phyloP scores from a whole-genome alignment of 2,329 filamentous ascomycete genomes.

The Xylaria sp. region DNA sequence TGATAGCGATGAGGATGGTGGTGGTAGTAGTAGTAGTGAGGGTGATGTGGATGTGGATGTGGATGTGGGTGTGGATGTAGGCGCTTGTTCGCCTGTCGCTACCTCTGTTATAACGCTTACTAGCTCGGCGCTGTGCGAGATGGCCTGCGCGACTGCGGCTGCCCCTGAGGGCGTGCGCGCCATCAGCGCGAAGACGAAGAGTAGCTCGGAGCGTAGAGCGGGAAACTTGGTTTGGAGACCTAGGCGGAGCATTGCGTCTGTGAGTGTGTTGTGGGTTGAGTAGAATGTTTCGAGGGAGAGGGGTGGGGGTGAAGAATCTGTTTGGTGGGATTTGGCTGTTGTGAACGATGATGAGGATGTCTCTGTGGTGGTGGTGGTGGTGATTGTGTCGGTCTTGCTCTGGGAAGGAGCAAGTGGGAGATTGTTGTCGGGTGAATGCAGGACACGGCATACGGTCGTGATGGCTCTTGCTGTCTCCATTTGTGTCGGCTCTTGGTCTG shows the following conservation, averaged over 20 bases:
- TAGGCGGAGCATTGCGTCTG: conserved; percentile 61
- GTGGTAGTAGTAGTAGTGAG: background rate
- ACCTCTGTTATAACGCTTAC: conserved; percentile 59
- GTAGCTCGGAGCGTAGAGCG: conserved; percentile 67
- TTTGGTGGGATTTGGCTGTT: too few species aligned
- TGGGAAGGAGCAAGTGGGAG: conserved; percentile 20
- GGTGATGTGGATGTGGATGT: background rate
- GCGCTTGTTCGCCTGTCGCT: conserved; percentile 58
- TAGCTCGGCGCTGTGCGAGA: conserved; percentile 56
- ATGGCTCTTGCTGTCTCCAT: conserved; percentile 69
- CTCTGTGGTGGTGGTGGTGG: too few species aligned
- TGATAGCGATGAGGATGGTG: background rate
- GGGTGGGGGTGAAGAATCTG: background rate
- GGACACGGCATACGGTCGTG: conserved; percentile 63
- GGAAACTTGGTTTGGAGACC: conserved; percentile 69
- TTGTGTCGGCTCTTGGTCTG: conserved; percentile 65
- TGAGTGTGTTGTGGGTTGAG: conserved; percentile 55
- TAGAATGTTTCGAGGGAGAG: conserved; percentile 55
- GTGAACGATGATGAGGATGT: too few species aligned
- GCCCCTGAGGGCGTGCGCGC: conserved; percentile 63
- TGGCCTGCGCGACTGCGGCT: conserved; percentile 56
- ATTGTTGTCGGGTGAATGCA: conserved; percentile 55
- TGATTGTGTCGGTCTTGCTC: too few species aligned
- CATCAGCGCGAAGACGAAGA: conserved; percentile 72
- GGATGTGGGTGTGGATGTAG: background rate